Conservation (phyloP, 2,329 filamentous ascomycete genomes). For the Capronia coronata region DNA sequence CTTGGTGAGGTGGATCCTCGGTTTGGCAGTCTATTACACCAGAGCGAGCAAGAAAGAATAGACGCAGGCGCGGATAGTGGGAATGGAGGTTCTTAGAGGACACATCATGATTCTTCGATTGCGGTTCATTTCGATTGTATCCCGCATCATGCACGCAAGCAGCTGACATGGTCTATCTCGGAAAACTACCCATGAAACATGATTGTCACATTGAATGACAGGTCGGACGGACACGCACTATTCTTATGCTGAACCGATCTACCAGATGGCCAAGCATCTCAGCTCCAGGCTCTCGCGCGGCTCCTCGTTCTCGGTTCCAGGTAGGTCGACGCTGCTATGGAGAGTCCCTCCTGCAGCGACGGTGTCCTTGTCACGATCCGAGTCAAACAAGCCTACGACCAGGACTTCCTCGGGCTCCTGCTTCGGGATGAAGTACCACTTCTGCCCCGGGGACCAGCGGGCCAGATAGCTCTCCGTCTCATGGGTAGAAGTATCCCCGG, state of each 20-base stretch:
- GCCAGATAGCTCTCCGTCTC: conserved; percentile 20
- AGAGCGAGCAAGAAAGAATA: no score
- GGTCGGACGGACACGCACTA: neutral
- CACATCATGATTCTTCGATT: no score
- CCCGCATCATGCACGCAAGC: no score
- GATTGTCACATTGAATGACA: neutral
- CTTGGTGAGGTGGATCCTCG: neutral
- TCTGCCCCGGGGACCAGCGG: conserved; percentile 21
- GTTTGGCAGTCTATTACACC: no score
- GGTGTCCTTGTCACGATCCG: conserved; percentile 21
- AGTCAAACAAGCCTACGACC: conserved; percentile 23
- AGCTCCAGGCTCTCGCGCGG: conserved; percentile 22
- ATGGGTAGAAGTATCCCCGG: conserved; percentile 12
- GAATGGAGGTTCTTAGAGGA: no score
- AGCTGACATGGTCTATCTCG: neutral
- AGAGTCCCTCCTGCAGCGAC: conserved; percentile 22
- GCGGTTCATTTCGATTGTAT: no score
- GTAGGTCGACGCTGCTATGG: conserved; percentile 22
- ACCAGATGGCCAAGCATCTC: conserved; percentile 22
- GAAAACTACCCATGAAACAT: neutral
- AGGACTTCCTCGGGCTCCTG: conserved; percentile 23
- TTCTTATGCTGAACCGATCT: neutral
- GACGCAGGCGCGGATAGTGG: no score
- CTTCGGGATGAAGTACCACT: conserved; percentile 23
- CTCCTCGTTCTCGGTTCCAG: conserved; percentile 19